Percentiles rank a stretch among this genome's conserved stretches.
These are phyloP conservation scores for Coemansia sp. DNA, from an alignment of 192 early-diverging fungal species.

Conservation along the genomic window DNA sequence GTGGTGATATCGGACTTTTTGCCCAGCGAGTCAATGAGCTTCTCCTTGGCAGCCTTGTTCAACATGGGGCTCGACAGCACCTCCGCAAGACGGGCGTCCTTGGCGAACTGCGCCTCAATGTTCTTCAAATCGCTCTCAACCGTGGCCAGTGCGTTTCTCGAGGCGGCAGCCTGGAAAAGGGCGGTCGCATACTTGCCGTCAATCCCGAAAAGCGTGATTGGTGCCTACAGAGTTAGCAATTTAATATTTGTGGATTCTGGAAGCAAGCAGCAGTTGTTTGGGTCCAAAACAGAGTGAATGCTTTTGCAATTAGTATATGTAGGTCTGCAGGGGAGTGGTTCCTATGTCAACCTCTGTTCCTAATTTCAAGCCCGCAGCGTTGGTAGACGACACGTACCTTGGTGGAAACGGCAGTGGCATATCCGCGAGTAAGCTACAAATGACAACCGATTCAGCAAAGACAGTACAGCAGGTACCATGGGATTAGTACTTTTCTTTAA, in stretches of 20 bases:
- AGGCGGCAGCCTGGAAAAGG: conserved; percentile 89
- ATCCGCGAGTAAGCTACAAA: conserved; percentile 61
- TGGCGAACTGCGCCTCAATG: conserved; percentile 65
- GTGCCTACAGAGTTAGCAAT: conserved; percentile 58
- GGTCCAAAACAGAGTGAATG: too few species aligned
- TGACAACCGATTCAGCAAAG: neutral
- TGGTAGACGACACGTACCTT: conserved; percentile 46
- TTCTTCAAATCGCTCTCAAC: conserved; percentile 84
- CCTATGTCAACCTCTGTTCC: too few species aligned
- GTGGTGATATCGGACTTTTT: conserved; percentile 77
- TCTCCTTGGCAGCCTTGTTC: conserved; percentile 72
- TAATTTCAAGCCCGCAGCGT: too few species aligned
- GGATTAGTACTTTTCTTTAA: neutral
- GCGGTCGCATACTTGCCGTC: conserved; percentile 98
- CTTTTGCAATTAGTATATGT: too few species aligned
- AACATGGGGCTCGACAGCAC: conserved; percentile 87
- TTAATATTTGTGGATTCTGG: too few species aligned
- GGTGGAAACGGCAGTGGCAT: conserved; percentile 56
- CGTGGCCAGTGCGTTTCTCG: conserved; percentile 70
- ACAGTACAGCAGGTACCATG: neutral
- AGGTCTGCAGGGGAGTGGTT: too few species aligned
- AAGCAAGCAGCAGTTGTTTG: too few species aligned
- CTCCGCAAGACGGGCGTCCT: conserved; percentile 69
- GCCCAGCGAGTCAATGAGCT: conserved; percentile 67
- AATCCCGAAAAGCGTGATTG: conserved; percentile 85